phyloP scores from a whole-genome alignment of 129 eudicot species.

The Helianthus annuus region DNA sequence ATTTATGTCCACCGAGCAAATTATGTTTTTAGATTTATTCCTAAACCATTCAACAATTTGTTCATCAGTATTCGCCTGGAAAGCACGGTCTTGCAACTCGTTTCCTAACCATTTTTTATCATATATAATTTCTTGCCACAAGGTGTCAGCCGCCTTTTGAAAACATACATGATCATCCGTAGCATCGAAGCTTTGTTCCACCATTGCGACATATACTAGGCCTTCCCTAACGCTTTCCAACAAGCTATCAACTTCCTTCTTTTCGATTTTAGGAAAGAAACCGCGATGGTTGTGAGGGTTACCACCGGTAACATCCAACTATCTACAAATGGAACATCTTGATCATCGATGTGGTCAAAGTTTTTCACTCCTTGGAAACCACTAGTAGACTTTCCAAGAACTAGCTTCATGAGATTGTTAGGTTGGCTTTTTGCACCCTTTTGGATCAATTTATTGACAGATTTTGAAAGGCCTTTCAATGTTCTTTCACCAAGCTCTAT shows the following conservation, averaged over 20 bases:
- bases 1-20: background rate
- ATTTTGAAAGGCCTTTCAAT: background rate
- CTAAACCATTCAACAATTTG: too few relatives aligned
- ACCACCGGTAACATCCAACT: conserved; percentile 11
- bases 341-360: background rate
- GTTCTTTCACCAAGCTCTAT: background rate
- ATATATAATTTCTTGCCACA: too few relatives aligned
- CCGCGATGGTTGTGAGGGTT: conserved; percentile 3
- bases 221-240: conserved; percentile 11
- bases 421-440: conserved; percentile 3
- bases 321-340: background rate
- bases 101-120: too few relatives aligned
- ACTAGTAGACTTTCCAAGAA: background rate
- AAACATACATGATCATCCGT: background rate
- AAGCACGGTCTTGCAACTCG: too few relatives aligned
- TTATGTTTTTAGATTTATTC: background rate
- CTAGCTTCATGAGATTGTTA: background rate
- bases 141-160: background rate
- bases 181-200: background rate
- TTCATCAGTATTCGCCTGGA: too few relatives aligned
- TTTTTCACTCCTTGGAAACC: conserved; percentile 4
- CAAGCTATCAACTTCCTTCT: background rate
- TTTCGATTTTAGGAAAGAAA: background rate
- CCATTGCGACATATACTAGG: conserved; percentile 9
- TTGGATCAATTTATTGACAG: background rate